Percentiles rank a stretch among this genome's conserved stretches.
phyloP scores from a whole-genome alignment of 2,329 filamentous ascomycete genomes.

The Sphaerostilbella broomeana region DNA sequence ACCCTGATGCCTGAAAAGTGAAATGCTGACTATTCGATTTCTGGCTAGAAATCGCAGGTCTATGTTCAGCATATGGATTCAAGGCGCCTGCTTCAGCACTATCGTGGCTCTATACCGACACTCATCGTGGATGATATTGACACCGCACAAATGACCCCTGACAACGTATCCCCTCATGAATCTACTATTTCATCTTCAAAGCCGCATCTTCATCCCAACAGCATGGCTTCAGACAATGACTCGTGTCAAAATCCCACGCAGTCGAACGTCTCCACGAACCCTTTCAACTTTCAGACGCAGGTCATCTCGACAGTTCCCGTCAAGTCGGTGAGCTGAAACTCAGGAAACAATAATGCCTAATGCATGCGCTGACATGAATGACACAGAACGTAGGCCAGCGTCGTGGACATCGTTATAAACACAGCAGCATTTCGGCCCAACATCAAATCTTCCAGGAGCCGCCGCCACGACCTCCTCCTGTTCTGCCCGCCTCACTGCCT shows the following conservation, averaged over 20 bases:
- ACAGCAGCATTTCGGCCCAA: constrained; percentile 79
- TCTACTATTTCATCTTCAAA: no score
- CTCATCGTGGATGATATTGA: no score
- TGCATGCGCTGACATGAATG: constrained; percentile 7
- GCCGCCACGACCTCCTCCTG: constrained; percentile 73
- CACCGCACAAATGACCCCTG: no score
- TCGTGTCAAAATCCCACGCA: constrained; percentile 15
- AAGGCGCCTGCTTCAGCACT: no score
- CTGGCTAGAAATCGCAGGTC: no score
- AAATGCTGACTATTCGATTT: no score
- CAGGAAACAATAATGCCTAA: neutral
- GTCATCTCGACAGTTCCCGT: constrained; percentile 67
- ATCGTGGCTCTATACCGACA: no score
- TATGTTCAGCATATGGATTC: no score
- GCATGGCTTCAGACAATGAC: constrained; percentile 14
- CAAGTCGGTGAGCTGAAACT: constrained; percentile 58
- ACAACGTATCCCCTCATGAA: no score
- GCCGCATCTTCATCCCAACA: no score
- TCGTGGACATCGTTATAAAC: constrained; percentile 94
- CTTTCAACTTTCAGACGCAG: constrained; percentile 93
- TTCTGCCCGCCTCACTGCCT: constrained; percentile 84
- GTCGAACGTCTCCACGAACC: constrained; percentile 43
- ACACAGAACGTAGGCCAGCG: constrained; percentile 83
- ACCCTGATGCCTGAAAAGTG: no score
- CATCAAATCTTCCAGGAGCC: constrained; percentile 97